Evolutionary conservation across 148 eudicot genomes (phyloP), one percentile per base, ranked within the genome.

Genomic region (Amaranthus hypochondriacus): DNA sequence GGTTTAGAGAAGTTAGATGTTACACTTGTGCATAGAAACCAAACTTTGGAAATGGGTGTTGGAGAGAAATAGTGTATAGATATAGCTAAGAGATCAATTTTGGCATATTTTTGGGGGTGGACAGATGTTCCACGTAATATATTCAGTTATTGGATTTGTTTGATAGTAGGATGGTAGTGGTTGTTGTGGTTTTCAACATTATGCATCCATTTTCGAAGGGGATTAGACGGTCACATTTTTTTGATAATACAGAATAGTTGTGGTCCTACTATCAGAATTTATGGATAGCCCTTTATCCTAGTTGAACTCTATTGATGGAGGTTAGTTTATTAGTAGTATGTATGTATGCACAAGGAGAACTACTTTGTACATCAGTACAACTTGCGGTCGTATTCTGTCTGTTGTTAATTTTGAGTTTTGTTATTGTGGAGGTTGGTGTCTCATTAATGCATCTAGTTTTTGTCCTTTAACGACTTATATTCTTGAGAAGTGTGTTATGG

Each of bases 241-340:
- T 60, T 14, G 54, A 72, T 56, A 18, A 64, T 58, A 48, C 10
- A 12, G 7, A 64, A 54, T 7, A 15, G 15, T 56, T 70, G 78
- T 75, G 78, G 75, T 79, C 82, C 75, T 75, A 9, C 51, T 76
- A 60, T 65, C 12, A 65, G 46, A 65, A 51, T 70, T 63, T 59
- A 66, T 70, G 60, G 71, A 57, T 71, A 65, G 52, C 70, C 72
- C 53, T 68, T 75, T 69, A 75, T 79, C 75, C 46, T 70, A 10
- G 58, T 69, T 11, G 53, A 51, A 28, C 39, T 28, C 39, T 28
- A 28, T 28, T 28, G 39, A 28, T 75, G 65, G 70, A 59, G 74
- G 12, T 70, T 70, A 70, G 15, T 65, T 69, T 28, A 28, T 28
- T 65, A 56, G 61, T 70, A 49, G 76, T 68, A 54, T 80, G 75